phyloP scores from a whole-genome alignment of 805 yeast genomes.

The Naumovozyma castellii region DNA sequence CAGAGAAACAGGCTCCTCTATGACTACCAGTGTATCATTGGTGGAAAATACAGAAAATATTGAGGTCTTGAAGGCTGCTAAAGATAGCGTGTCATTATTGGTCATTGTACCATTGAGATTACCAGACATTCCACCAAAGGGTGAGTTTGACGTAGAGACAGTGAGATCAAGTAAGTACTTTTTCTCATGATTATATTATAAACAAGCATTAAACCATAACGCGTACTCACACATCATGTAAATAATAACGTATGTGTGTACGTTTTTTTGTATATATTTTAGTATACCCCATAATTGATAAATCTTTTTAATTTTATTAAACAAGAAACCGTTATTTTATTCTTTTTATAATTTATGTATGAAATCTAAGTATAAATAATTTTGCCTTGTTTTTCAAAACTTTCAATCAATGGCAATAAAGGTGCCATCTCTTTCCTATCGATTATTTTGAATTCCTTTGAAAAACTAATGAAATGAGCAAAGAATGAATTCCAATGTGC shows the following conservation, averaged over 20 bases:
- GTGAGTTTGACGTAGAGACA: slow-evolving; percentile 69
- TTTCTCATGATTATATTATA: slow-evolving; percentile 35
- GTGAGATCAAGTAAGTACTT: slow-evolving; percentile 72
- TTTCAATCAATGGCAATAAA: slow-evolving; percentile 62
- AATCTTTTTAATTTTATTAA: neutral
- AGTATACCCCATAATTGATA: neutral
- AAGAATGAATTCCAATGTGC: slow-evolving; percentile 98
- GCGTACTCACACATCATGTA: neutral
- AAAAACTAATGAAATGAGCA: slow-evolving; percentile 84
- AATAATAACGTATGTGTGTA: neutral
- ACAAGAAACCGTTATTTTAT: neutral
- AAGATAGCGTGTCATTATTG: slow-evolving; percentile 22
- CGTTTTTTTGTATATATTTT: neutral
- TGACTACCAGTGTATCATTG: slow-evolving; percentile 66
- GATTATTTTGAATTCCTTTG: slow-evolving; percentile 72
- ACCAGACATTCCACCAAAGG: slow-evolving; percentile 69
- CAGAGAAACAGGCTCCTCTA: slow-evolving; percentile 39
- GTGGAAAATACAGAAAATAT: slow-evolving; percentile 28
- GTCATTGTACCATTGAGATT: slow-evolving; percentile 59
- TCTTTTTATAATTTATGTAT: neutral
- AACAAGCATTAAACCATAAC: neutral
- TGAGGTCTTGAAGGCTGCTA: slow-evolving; percentile 20
- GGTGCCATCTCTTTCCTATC: slow-evolving; percentile 78
- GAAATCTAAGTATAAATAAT: slow-evolving; percentile 32
- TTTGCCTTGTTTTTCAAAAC: slow-evolving; percentile 79